Conservation (phyloP, 2,329 filamentous ascomycete species). For the Leptographium wingfieldii region DNA sequence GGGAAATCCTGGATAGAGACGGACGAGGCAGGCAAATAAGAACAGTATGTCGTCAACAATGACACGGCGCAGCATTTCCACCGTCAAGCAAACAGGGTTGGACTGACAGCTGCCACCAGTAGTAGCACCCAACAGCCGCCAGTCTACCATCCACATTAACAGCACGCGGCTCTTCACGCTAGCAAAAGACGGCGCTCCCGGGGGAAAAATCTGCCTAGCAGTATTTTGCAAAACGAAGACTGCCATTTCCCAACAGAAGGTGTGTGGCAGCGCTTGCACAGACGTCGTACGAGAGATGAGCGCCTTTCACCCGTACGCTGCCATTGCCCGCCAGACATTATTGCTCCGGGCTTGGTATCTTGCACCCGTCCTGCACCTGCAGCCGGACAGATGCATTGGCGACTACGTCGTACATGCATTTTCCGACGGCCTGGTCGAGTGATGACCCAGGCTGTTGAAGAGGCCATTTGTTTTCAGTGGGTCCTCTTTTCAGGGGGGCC, state of each 20-base stretch:
- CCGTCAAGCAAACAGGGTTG: not conserved
- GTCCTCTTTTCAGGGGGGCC: not conserved
- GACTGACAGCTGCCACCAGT: not conserved
- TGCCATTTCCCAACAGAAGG: not conserved
- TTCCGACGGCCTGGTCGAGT: not conserved
- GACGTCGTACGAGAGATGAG: not conserved
- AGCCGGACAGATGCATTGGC: not conserved
- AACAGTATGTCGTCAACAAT: not conserved
- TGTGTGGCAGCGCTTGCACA: not conserved
- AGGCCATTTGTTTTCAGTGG: not conserved
- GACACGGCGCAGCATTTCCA: not conserved
- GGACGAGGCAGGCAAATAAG: not conserved
- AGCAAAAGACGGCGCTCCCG: not conserved
- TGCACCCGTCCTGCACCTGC: not conserved
- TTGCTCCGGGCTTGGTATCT: not conserved
- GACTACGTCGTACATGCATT: not conserved
- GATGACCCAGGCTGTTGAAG: not conserved
- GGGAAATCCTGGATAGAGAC: not conserved
- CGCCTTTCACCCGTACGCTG: not conserved
- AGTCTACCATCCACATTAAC: not conserved
- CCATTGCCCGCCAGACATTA: not conserved
- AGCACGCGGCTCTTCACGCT: not conserved
- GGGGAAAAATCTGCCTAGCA: not conserved
- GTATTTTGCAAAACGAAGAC: not conserved
- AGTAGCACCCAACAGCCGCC: not conserved